phyloP scores from a whole-genome alignment of 2,329 filamentous ascomycete genomes.

The Simplicillium aogashimaense region DNA sequence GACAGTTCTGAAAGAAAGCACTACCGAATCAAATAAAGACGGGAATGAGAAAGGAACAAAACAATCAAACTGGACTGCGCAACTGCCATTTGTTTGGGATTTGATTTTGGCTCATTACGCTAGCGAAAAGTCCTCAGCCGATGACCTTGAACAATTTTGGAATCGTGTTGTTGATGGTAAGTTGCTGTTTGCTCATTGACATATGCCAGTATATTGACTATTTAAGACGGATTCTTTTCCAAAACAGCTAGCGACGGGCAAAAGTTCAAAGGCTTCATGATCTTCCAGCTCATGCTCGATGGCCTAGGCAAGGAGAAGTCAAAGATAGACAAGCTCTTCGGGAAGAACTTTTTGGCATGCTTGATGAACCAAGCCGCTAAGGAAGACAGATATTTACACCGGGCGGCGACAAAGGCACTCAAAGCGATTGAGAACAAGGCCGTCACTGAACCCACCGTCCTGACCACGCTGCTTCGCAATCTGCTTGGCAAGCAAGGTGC shows the following conservation, averaged over 20 bases:
- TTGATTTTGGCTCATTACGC: constrained; percentile 54
- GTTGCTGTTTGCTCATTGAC: constrained; percentile 19
- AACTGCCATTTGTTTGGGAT: constrained; percentile 83
- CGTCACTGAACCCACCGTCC: constrained; percentile 47
- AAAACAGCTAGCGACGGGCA: constrained; percentile 74
- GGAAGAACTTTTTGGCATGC: constrained; percentile 71
- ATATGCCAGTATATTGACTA: constrained; percentile 12
- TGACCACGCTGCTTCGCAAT: constrained; percentile 51
- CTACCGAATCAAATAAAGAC: constrained; percentile 41
- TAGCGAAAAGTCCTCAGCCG: constrained; percentile 22
- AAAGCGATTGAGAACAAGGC: constrained; percentile 59
- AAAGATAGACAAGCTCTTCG: constrained; percentile 57
- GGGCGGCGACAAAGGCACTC: constrained; percentile 67
- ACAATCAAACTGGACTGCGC: constrained; percentile 68
- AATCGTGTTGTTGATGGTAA: constrained; percentile 74
- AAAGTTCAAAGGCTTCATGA: constrained; percentile 84
- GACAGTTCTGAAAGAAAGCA: constrained; percentile 69
- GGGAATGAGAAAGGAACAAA: constrained; percentile 34
- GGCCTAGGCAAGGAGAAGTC: constrained; percentile 32
- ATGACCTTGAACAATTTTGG: constrained; percentile 72
- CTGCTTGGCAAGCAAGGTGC: constrained; percentile 62
- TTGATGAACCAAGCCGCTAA: constrained; percentile 75
- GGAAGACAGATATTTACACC: constrained; percentile 69
- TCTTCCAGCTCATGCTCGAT: constrained; percentile 68
- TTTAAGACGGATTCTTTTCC: constrained; percentile 70